These are phyloP conservation scores for Monosporozyma aquatica DNA, from an alignment of 805 yeast species.

Conservation along the genomic window DNA sequence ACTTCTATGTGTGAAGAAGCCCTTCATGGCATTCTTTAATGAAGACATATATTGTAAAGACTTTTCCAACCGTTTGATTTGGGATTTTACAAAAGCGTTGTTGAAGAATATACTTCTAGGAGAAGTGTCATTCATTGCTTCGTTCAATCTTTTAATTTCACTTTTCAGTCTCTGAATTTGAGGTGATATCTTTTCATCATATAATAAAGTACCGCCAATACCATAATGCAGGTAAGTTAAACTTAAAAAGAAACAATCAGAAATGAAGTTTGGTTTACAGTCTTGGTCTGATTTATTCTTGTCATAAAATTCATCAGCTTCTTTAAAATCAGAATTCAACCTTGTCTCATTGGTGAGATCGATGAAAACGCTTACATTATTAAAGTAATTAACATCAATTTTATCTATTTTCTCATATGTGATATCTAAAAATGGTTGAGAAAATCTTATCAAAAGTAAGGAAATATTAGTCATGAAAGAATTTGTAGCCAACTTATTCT, in stretches of 20 bases:
- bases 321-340: constrained; percentile 63
- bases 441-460: constrained; percentile 54
- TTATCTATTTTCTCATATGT: constrained; percentile 60
- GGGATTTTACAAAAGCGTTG: constrained; percentile 23
- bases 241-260: constrained; percentile 78
- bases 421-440: constrained; percentile 76
- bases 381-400: constrained; percentile 65
- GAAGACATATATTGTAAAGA: constrained; percentile 33
- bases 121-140: constrained; percentile 4
- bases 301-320: constrained; percentile 51
- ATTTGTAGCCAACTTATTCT: constrained; percentile 58
- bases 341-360: constrained; percentile 77
- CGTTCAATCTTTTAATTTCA: constrained; percentile 17
- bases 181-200: constrained; percentile 46
- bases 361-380: constrained; percentile 40
- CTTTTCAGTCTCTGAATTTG: constrained; percentile 40
- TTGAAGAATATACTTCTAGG: background rate
- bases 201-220: constrained; percentile 63
- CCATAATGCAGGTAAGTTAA: constrained; percentile 82
- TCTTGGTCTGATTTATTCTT: constrained; percentile 30
- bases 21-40: constrained; percentile 50
- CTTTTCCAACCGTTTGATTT: constrained; percentile 43
- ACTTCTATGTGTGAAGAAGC: constrained; percentile 48
- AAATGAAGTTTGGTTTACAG: constrained; percentile 62
- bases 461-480: constrained; percentile 76